These are phyloP conservation scores for Beauveria caledonica DNA, from an alignment of 2,329 filamentous ascomycete species.

Conservation along the genomic window DNA sequence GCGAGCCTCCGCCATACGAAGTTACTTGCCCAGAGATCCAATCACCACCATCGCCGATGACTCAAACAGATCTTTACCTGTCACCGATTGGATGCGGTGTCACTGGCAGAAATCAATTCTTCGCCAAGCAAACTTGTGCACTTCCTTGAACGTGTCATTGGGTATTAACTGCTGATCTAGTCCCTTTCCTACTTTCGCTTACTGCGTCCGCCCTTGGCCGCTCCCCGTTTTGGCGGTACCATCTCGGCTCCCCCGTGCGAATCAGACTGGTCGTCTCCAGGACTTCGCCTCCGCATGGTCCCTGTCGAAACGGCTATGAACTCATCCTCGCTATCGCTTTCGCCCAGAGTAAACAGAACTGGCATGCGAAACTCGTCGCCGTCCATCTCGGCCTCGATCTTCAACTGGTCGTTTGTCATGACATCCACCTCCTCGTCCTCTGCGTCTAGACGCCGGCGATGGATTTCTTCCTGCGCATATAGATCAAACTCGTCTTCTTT, in stretches of 20 bases:
- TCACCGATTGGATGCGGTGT: not conserved
- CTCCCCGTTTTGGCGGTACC: slow-evolving; percentile 30
- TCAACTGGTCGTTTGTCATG: slow-evolving; percentile 62
- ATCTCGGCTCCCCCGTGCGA: slow-evolving; percentile 42
- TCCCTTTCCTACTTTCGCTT: slow-evolving; percentile 29
- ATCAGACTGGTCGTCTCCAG: slow-evolving; percentile 62
- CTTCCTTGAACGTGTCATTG: not conserved
- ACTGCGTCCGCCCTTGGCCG: slow-evolving; percentile 29
- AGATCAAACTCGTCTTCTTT: slow-evolving; percentile 97
- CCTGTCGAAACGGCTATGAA: slow-evolving; percentile 60
- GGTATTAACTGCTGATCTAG: slow-evolving; percentile 1
- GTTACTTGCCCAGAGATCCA: not conserved
- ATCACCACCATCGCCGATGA: slow-evolving; percentile 15
- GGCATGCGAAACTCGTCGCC: slow-evolving; percentile 77
- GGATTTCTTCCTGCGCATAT: slow-evolving; percentile 87
- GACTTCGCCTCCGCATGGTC: slow-evolving; percentile 80
- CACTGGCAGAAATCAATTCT: not conserved
- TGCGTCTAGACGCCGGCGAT: slow-evolving; percentile 78
- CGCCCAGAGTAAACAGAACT: slow-evolving; percentile 83
- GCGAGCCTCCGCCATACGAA: not conserved
- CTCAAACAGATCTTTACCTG: slow-evolving; percentile 11
- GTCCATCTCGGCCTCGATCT: slow-evolving; percentile 43
- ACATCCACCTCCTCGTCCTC: slow-evolving; percentile 95
- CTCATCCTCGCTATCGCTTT: slow-evolving; percentile 94
- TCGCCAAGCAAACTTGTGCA: not conserved